Evolutionary conservation across 2,329 filamentous ascomycete genomes (phyloP).

Genomic region (Fusarium cicatricum): DNA sequence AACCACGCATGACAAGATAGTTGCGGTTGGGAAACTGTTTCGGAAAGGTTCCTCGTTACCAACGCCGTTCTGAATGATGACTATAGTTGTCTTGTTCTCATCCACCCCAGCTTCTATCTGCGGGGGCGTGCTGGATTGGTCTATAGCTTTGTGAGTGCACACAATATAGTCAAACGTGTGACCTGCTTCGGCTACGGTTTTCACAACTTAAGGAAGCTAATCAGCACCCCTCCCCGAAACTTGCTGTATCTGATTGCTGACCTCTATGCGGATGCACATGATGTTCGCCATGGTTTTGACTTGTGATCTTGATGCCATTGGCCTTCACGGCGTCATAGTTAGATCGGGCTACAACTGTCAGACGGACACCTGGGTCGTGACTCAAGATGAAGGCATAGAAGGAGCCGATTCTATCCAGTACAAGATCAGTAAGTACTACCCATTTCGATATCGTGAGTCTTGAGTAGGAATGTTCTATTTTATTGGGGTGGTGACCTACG

Average conservation of each 20-base stretch:
- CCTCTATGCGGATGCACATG: slow-evolving; percentile 56
- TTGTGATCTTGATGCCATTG: slow-evolving; percentile 62
- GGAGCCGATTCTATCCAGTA: slow-evolving; percentile 57
- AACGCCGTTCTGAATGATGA: slow-evolving; percentile 69
- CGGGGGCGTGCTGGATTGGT: slow-evolving; percentile 16
- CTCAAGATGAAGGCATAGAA: slow-evolving; percentile 65
- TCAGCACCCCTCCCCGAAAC: background rate
- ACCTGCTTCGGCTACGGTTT: slow-evolving; percentile 14
- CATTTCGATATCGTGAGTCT: background rate
- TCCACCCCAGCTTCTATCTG: slow-evolving; percentile 48
- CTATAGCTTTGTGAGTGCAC: slow-evolving; percentile 35
- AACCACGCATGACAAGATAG: slow-evolving; percentile 64
- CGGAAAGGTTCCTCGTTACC: slow-evolving; percentile 65
- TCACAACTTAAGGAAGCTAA: slow-evolving; percentile 11
- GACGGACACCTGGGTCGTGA: slow-evolving; percentile 53
- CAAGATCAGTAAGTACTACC: background rate
- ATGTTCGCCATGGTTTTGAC: slow-evolving; percentile 64
- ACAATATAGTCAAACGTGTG: slow-evolving; percentile 35
- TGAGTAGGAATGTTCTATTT: too few species aligned
- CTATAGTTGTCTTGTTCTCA: slow-evolving; percentile 57
- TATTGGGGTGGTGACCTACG: slow-evolving; percentile 50
- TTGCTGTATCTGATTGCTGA: slow-evolving; percentile 20
- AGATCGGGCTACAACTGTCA: slow-evolving; percentile 68
- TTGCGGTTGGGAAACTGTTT: slow-evolving; percentile 56
- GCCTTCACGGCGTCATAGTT: slow-evolving; percentile 64